phyloP scores from a whole-genome alignment of 2,329 filamentous ascomycete genomes.

The Arthrinium phaeospermum region DNA sequence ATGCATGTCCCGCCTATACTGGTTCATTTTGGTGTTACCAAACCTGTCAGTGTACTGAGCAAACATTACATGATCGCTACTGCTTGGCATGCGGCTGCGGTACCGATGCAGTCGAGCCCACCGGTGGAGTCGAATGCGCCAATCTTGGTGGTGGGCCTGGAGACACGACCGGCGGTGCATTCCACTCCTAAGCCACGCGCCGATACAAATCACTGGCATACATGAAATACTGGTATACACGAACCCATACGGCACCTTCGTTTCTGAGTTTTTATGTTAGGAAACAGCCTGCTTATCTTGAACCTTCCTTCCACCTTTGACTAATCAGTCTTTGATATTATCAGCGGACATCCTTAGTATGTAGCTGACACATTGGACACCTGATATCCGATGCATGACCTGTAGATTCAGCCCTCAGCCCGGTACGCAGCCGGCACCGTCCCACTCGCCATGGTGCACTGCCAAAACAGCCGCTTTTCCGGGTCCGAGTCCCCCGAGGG shows the following conservation, averaged over 20 bases:
- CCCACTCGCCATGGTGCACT: conserved; percentile 72
- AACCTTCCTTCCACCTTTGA: no score
- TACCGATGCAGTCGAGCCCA: neutral
- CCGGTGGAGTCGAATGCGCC: neutral
- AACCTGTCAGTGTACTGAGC: neutral
- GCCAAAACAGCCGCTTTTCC: conserved; percentile 77
- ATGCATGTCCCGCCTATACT: neutral
- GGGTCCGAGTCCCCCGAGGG: conserved; percentile 47
- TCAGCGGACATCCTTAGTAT: no score
- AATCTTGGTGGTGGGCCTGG: neutral
- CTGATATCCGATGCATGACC: neutral
- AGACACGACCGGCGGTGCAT: no score
- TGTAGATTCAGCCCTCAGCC: neutral
- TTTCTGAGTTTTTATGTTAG: no score
- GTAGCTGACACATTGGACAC: neutral
- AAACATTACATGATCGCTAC: neutral
- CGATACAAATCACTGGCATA: no score
- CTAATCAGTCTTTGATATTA: no score
- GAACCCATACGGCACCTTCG: no score
- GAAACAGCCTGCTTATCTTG: no score
- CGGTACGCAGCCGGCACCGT: neutral
- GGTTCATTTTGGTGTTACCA: neutral
- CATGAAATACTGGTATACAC: no score
- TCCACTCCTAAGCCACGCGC: no score
- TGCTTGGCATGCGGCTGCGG: neutral